Conservation (phyloP, 2,329 filamentous ascomycete species). For the Fusarium metavorans region DNA sequence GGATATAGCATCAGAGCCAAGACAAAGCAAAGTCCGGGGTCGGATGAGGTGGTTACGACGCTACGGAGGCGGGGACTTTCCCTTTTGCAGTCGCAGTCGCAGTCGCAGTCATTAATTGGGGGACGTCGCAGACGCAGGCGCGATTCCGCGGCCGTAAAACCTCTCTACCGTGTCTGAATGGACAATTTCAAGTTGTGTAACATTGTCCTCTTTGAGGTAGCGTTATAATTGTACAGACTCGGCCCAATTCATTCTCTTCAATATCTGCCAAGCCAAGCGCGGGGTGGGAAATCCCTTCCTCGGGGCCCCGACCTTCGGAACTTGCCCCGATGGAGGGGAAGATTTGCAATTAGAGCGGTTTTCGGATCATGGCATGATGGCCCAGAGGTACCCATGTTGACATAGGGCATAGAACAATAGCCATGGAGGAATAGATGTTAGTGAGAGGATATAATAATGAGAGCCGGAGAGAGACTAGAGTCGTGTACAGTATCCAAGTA, state of each 20-base stretch:
- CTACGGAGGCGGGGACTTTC: constrained; percentile 8
- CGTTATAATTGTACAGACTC: not conserved
- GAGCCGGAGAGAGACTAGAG: constrained; percentile 3
- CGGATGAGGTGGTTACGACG: constrained; percentile 19
- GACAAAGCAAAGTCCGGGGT: constrained; percentile 21
- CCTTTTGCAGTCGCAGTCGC: not conserved
- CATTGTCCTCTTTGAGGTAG: not conserved
- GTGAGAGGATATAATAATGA: not conserved
- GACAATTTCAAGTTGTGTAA: not conserved
- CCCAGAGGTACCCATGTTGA: not conserved
- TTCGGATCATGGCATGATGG: not conserved
- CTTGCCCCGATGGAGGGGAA: constrained; percentile 1
- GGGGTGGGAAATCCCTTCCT: constrained; percentile 23
- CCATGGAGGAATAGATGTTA: not conserved
- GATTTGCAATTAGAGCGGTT: not conserved
- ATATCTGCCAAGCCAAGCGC: constrained; percentile 28
- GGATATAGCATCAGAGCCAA: not conserved
- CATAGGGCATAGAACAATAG: not conserved
- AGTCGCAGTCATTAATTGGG: constrained; percentile 12
- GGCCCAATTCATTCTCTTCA: not conserved
- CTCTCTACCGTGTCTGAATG: not conserved
- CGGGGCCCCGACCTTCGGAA: constrained; percentile 28
- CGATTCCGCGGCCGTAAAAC: constrained; percentile 16
- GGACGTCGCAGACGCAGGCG: not conserved
- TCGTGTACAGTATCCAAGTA: not conserved